Percentiles rank a stretch among this genome's conserved stretches.
Conservation (phyloP, 495 filamentous ascomycete genomes). For the Parathielavia hyrcaniae region DNA sequence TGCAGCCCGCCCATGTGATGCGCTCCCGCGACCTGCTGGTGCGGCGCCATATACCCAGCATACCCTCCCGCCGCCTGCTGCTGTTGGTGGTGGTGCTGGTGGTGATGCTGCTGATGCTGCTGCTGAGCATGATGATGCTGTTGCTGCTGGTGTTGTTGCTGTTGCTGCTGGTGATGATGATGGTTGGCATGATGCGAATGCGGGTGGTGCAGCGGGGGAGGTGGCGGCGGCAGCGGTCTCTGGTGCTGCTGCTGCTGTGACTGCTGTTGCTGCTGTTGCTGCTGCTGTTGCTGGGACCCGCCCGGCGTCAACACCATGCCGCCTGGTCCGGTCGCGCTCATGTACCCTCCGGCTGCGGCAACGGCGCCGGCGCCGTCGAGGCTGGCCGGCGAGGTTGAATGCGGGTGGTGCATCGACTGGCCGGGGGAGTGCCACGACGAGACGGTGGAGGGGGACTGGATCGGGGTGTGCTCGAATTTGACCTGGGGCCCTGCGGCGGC, state of each 20-base stretch:
- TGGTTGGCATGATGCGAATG: not conserved
- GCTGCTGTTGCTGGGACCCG: not conserved
- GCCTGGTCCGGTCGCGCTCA: constrained; percentile 29
- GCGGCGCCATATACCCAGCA: constrained; percentile 3
- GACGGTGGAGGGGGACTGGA: constrained; percentile 64
- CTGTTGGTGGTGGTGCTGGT: constrained; percentile 1
- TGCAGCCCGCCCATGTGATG: constrained; percentile 6
- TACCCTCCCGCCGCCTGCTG: not conserved
- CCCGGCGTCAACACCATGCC: constrained; percentile 38
- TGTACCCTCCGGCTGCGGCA: constrained; percentile 36
- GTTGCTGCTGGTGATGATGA: not conserved
- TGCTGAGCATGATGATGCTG: not conserved
- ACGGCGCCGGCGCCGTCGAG: constrained; percentile 34
- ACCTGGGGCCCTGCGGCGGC: constrained; percentile 40
- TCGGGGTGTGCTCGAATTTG: constrained; percentile 79
- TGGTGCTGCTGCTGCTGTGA: not conserved
- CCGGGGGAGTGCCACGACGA: constrained; percentile 69
- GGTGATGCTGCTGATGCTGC: not conserved
- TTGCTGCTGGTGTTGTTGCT: constrained; percentile 1
- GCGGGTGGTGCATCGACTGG: constrained; percentile 48
- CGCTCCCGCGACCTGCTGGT: not conserved
- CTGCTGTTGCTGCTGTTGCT: not conserved
- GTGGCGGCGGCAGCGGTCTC: not conserved
- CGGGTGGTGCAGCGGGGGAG: not conserved
- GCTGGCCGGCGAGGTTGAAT: constrained; percentile 46